Evolutionary conservation across 2,329 filamentous ascomycete genomes (phyloP).

Genomic region (Mollisia scopiformis): DNA sequence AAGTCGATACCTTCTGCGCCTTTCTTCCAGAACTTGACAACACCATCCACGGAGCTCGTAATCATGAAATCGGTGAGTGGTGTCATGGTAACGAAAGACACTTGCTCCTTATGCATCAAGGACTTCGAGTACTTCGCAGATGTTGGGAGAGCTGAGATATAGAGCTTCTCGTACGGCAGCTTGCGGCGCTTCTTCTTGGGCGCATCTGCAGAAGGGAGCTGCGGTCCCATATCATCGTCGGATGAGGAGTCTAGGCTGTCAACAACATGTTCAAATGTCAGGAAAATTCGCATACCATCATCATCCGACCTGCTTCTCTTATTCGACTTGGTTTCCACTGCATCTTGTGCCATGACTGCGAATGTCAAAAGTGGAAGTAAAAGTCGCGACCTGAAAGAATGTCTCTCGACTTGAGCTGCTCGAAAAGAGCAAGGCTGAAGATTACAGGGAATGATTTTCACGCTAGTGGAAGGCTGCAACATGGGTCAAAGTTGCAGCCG

Average conservation of each 20-base stretch:
- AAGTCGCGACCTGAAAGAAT: neutral
- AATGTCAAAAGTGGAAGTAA: neutral
- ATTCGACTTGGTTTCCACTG: slow-evolving; percentile 42
- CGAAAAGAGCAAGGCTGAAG: neutral
- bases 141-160: slow-evolving; percentile 84
- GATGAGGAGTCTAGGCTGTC: slow-evolving; percentile 57
- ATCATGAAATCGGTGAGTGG: slow-evolving; percentile 94
- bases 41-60: slow-evolving; percentile 91
- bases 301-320: slow-evolving; percentile 60
- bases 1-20: slow-evolving; percentile 89
- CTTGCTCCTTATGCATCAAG: slow-evolving; percentile 96
- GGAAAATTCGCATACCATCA: slow-evolving; percentile 30
- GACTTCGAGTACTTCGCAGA: slow-evolving; percentile 89
- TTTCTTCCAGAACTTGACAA: slow-evolving; percentile 99
- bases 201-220: slow-evolving; percentile 77
- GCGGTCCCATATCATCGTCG: slow-evolving; percentile 91
- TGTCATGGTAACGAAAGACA: slow-evolving; percentile 86
- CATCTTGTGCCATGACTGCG: slow-evolving; percentile 38
- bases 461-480: neutral
- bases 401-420: neutral
- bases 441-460: neutral
- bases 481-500: neutral
- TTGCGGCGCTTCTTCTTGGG: slow-evolving; percentile 90
- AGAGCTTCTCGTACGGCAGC: slow-evolving; percentile 93
- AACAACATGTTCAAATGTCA: slow-evolving; percentile 11